Evolutionary conservation across 768 basidiomycete species (phyloP), one percentile per base, ranked within the genome.

Genomic region (Auricularia cornea): DNA sequence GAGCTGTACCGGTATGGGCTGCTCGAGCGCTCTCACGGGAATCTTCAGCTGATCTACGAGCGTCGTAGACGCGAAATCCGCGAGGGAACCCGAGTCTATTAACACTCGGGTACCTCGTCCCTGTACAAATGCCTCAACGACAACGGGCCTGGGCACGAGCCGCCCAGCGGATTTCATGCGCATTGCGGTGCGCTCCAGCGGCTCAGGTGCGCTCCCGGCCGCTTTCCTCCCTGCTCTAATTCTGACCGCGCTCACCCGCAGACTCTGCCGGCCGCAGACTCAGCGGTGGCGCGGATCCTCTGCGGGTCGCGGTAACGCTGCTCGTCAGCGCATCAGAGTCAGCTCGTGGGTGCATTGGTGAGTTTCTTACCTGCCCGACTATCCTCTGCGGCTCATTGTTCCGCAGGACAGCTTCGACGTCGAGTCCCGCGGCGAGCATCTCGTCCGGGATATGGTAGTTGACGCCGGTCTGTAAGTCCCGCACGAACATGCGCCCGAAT

Each of bases 41-140:
- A 68, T 3, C 2, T 44, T 57, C 1, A 66, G 54, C 32, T 67
- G 66, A 28, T 66, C 65, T 3, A 38, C 65, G 12, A 66, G 48
- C 20, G 29, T 61, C 4, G 63, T 66, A 18, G 64, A 66, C 23
- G 64, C 60, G 41, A 66, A 66, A 30, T 66, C 66, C 10, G 63
- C 63, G 3, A 62, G 38, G 1, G 66, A 64, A 0, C 66, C 66
- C 6, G 66, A 59, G 29, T 66, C 66, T 38, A 66, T 16, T 26
- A 67, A 41, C 3, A 59, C 64, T 8, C 62, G 11, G 0, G 38
- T 44, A 8, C 2, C 2, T 3, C 59, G 41, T 0, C 60, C 65
- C 23, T 67, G 66, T 3, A 67, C 40, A 14, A 12, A 23, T 6
- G 61, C 62, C n/a, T 60, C 60, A 0, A 65, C 54, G 1, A 65